phyloP scores from a whole-genome alignment of 305 asterid species.

The Galium porrigens region DNA sequence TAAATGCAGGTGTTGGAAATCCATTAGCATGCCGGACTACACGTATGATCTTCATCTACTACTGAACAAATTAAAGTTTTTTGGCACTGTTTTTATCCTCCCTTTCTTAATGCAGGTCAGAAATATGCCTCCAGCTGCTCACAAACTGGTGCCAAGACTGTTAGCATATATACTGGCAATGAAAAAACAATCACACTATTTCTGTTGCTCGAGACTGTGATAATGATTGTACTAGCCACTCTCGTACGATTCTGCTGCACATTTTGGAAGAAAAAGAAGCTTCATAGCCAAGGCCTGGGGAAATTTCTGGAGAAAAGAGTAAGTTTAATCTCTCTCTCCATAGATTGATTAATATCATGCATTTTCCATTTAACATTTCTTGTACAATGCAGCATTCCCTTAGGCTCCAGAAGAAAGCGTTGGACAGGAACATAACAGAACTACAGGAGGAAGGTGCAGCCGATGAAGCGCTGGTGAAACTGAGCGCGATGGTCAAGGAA shows the following conservation, averaged over 20 bases:
- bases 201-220: constrained; percentile 49
- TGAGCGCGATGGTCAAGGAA: constrained; percentile 41
- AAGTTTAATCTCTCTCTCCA: constrained; percentile 15
- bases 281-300: constrained; percentile 50
- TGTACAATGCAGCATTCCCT: constrained; percentile 47
- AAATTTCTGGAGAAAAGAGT: constrained; percentile 82
- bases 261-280: constrained; percentile 82
- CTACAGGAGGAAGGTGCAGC: constrained; percentile 42
- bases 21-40: constrained; percentile 50
- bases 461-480: constrained; percentile 38
- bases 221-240: constrained; percentile 43
- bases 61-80: background rate
- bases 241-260: constrained; percentile 42
- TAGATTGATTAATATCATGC: background rate
- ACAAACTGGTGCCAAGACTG: constrained; percentile 31
- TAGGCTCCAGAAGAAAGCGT: constrained; percentile 50
- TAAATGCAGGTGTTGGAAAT: constrained; percentile 50
- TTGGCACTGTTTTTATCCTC: constrained; percentile 3
- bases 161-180: constrained; percentile 46
- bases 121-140: constrained; percentile 68
- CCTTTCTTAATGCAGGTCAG: constrained; percentile 37
- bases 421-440: constrained; percentile 57
- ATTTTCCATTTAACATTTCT: background rate
- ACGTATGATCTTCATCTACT: constrained; percentile 31
- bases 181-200: constrained; percentile 43